Evolutionary conservation across 495 filamentous ascomycete species (phyloP).

Genomic region (Hyaloscypha hepaticicola): DNA sequence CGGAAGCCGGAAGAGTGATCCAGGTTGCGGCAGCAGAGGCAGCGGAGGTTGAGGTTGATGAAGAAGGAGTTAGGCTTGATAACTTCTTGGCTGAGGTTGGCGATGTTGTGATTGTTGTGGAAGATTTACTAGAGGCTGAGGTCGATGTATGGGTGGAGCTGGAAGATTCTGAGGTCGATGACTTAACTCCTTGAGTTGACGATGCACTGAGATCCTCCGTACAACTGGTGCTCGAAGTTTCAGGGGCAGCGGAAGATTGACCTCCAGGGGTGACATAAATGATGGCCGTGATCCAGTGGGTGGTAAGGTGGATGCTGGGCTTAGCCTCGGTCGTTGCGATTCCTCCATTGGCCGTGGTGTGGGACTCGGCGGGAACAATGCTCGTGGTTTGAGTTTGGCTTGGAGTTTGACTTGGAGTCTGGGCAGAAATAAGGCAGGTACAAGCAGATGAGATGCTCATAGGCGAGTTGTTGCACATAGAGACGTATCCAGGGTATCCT

Average conservation of each 20-base stretch:
- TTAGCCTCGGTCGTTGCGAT: not conserved
- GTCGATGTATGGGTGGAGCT: too few relatives aligned
- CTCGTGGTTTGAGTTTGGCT: not conserved
- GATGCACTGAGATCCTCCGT: not conserved
- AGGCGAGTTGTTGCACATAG: not conserved
- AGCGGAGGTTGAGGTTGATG: not conserved
- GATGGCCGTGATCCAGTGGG: not conserved
- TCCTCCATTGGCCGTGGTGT: not conserved
- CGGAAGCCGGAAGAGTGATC: not conserved
- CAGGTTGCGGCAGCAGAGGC: not conserved
- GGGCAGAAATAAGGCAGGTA: not conserved
- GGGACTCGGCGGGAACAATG: not conserved
- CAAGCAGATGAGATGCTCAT: not conserved
- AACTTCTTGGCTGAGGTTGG: too few relatives aligned
- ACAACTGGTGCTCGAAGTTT: not conserved
- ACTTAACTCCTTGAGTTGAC: not conserved
- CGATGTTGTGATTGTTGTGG: too few relatives aligned
- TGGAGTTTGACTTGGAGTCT: not conserved
- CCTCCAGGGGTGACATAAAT: not conserved
- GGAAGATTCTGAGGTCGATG: too few relatives aligned
- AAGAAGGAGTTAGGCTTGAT: too few relatives aligned
- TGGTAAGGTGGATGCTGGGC: not conserved
- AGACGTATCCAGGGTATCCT: not conserved
- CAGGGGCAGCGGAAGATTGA: not conserved
- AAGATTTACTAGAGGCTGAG: too few relatives aligned